phyloP scores from a whole-genome alignment of 2,329 filamentous ascomycete species.

The Ceratocystis cacaofunesta region DNA sequence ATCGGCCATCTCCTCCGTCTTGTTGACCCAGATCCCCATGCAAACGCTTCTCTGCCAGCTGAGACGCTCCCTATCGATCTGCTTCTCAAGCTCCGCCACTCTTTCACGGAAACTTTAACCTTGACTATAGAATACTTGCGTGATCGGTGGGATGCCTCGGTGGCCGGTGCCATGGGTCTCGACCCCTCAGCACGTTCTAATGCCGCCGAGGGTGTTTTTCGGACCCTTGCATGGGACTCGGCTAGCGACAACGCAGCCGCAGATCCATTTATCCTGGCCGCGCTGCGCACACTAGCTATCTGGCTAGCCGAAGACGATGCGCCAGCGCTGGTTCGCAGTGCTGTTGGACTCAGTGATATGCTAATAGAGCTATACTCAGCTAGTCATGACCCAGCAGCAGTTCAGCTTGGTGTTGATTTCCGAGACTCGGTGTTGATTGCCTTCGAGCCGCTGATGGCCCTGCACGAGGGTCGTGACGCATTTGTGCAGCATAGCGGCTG shows the following conservation, averaged over 20 bases:
- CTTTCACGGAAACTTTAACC: slow-evolving; percentile 48
- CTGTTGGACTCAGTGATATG: slow-evolving; percentile 46
- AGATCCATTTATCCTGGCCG: slow-evolving; percentile 46
- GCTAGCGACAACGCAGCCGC: slow-evolving; percentile 32
- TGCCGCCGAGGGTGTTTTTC: slow-evolving; percentile 30
- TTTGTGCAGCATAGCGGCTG: slow-evolving; percentile 41
- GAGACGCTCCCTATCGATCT: slow-evolving; percentile 24
- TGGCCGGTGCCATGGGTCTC: slow-evolving; percentile 46
- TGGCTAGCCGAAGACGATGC: slow-evolving; percentile 59
- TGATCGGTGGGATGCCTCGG: slow-evolving; percentile 53
- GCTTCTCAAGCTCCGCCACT: slow-evolving; percentile 44
- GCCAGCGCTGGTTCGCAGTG: slow-evolving; percentile 39
- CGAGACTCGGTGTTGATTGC: slow-evolving; percentile 43
- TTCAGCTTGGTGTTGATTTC: slow-evolving; percentile 33
- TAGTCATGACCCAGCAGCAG: slow-evolving; percentile 14
- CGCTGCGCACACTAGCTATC: slow-evolving; percentile 42
- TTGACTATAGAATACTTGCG: slow-evolving; percentile 50
- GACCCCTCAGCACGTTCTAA: slow-evolving; percentile 40
- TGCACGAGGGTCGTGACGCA: slow-evolving; percentile 32
- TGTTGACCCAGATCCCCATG: slow-evolving; percentile 30
- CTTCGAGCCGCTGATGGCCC: slow-evolving; percentile 41
- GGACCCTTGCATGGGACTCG: slow-evolving; percentile 45
- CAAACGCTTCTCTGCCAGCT: neutral
- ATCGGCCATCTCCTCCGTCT: slow-evolving; percentile 41
- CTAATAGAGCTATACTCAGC: slow-evolving; percentile 44